These are phyloP conservation scores for Sporisorium scitamineum DNA, from an alignment of 1,284 basidiomycete genomes.

Conservation along the genomic window DNA sequence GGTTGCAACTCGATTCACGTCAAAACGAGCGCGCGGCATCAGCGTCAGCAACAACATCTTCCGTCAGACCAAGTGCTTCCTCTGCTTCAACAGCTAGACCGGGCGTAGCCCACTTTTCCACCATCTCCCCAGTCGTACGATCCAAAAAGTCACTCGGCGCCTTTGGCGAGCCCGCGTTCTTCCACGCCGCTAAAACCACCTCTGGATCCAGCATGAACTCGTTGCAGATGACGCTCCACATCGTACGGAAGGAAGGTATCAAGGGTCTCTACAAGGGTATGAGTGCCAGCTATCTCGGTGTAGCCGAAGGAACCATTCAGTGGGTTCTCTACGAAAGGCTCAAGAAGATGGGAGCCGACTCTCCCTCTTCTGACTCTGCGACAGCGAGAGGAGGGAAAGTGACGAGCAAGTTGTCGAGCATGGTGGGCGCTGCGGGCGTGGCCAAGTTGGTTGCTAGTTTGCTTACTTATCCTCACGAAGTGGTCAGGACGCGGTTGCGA, in stretches of 20 bases:
- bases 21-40: slow-evolving; percentile 21
- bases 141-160: slow-evolving; percentile 30
- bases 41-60: background rate
- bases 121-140: background rate
- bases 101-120: slow-evolving; percentile 28
- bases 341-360: slow-evolving; percentile 72
- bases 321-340: slow-evolving; percentile 95
- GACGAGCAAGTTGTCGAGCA: slow-evolving; percentile 72
- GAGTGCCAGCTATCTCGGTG: slow-evolving; percentile 93
- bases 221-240: slow-evolving; percentile 78
- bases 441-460: slow-evolving; percentile 80
- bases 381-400: background rate
- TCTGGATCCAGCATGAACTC: slow-evolving; percentile 71
- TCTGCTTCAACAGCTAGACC: background rate
- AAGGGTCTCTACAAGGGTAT: slow-evolving; percentile 93
- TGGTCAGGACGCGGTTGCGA: slow-evolving; percentile 87
- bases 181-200: slow-evolving; percentile 52
- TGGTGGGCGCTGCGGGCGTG: slow-evolving; percentile 89
- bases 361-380: background rate
- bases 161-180: slow-evolving; percentile 52
- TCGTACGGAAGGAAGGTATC: slow-evolving; percentile 84
- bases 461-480: slow-evolving; percentile 68
- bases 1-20: slow-evolving; percentile 79
- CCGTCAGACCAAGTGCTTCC: background rate
- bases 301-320: slow-evolving; percentile 95